Conservation (phyloP, 2,329 filamentous ascomycete species). For the Fusarium hainanense region DNA sequence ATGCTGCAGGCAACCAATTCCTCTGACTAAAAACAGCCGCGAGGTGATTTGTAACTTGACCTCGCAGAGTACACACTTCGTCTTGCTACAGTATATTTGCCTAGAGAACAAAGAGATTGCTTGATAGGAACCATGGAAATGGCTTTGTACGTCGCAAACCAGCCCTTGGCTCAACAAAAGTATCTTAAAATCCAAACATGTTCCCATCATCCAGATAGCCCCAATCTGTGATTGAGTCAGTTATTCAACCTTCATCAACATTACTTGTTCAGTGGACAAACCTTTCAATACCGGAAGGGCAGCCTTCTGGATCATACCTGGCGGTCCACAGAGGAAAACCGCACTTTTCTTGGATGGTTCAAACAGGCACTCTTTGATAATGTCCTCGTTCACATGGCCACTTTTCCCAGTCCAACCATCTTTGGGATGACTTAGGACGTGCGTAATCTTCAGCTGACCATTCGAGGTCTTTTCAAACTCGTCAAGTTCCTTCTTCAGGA, state of each 20-base stretch:
- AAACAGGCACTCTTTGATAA: not conserved
- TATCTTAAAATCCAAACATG: not conserved
- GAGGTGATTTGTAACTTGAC: not conserved
- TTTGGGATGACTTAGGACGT: not conserved
- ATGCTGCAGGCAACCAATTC: not conserved
- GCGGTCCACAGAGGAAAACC: not conserved
- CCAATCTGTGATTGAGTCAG: not conserved
- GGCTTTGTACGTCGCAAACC: no score
- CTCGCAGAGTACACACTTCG: not conserved
- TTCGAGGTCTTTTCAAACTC: not conserved
- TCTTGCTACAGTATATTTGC: no score
- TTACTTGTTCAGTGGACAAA: not conserved
- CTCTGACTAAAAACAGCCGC: not conserved
- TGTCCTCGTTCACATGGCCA: not conserved
- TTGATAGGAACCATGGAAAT: no score
- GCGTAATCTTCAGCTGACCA: not conserved
- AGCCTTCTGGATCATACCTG: not conserved
- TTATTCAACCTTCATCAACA: fast-evolving
- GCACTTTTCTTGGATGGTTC: not conserved
- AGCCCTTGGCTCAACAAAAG: not conserved
- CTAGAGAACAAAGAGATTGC: fast-evolving
- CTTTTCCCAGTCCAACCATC: not conserved
- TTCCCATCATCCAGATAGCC: not conserved
- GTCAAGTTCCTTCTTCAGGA: not conserved
- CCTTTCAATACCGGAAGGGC: not conserved